Evolutionary conservation across 2,329 filamentous ascomycete species (phyloP), one percentile per base, ranked within the genome.

Genomic region (Alternaria sp.): DNA sequence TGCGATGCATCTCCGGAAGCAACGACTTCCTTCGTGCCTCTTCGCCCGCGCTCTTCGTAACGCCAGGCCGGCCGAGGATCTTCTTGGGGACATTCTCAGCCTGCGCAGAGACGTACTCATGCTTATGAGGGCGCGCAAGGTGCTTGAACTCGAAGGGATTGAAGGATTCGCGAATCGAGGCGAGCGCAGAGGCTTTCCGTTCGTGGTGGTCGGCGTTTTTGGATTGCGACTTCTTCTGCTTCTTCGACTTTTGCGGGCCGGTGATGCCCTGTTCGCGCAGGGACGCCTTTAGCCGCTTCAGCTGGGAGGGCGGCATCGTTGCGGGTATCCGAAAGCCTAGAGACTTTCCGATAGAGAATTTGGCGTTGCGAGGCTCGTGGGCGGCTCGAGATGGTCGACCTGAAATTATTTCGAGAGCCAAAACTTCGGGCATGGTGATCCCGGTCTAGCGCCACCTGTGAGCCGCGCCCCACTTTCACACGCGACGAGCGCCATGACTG

Each of bases 111-210:
- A 92, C 93, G 47, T 94, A 90, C 46, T 95, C 90, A 69, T 97
- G 97, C 75, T 98, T 98, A 60, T 89, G 89, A 0, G 90, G 91
- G 63, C 91, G 87, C 1, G 90, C 86, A 44, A 91, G 89, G 62
- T 91, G 89, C 81, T 96, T 96, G 78, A 97, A 88, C 77, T 99
- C 96, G 81, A 99, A 99, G 0, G 96, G 96, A 79, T 99, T 99
- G 87, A 98, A 98, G 71, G 94, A 91, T 75, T 98, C 94, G 76
- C 96, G 91, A 78, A 99, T 97, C 61, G 88, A 89, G 72, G 92
- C 89, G 66, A 99, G 86, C 15, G 93, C 92, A 59, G 89, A 90
- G 75, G 91, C 88, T 76, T 91, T 89, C 78, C 93, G 89, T 25
- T 93, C 86, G 64, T 92, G 90, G 80, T 93, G 92, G 74, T 95